Evolutionary conservation across 345 rosid genomes (phyloP).

Genomic region (Populus alba): DNA sequence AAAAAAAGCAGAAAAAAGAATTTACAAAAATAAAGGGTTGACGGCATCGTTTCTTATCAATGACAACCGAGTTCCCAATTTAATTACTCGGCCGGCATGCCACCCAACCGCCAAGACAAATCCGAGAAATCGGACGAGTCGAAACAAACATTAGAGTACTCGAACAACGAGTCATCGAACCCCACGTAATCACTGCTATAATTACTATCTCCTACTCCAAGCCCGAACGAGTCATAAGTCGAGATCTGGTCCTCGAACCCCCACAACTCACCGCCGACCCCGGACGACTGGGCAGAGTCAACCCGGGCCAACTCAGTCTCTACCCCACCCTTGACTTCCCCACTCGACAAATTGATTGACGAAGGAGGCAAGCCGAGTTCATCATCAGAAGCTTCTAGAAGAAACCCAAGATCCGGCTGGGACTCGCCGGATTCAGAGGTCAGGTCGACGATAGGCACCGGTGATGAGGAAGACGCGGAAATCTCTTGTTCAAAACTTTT

Average conservation of each 20-base stretch:
- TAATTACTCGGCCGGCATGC: slow-evolving; percentile 24
- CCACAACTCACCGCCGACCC: slow-evolving; percentile 37
- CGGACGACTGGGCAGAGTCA: slow-evolving; percentile 24
- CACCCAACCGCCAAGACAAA: slow-evolving; percentile 27
- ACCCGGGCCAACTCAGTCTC: slow-evolving; percentile 26
- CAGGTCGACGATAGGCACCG: slow-evolving; percentile 13
- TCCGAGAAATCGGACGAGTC: slow-evolving; percentile 31
- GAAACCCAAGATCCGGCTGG: slow-evolving; percentile 26
- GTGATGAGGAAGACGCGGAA: slow-evolving; percentile 5
- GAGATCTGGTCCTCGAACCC: slow-evolving; percentile 32
- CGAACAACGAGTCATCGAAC: slow-evolving; percentile 39
- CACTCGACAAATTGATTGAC: background rate
- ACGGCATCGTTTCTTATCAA: background rate
- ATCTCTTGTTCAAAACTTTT: slow-evolving; percentile 26
- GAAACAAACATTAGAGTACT: slow-evolving; percentile 35
- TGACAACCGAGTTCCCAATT: background rate
- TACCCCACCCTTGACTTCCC: background rate
- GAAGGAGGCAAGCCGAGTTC: slow-evolving; percentile 31
- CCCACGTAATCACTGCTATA: slow-evolving; percentile 18
- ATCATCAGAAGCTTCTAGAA: slow-evolving; percentile 30
- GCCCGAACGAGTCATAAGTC: slow-evolving; percentile 38
- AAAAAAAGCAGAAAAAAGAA: background rate
- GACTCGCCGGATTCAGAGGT: slow-evolving; percentile 45
- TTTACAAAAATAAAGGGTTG: background rate
- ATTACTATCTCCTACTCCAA: slow-evolving; percentile 10